Conservation (phyloP, 2,329 filamentous ascomycete genomes). For the Exophiala dermatitidis region DNA sequence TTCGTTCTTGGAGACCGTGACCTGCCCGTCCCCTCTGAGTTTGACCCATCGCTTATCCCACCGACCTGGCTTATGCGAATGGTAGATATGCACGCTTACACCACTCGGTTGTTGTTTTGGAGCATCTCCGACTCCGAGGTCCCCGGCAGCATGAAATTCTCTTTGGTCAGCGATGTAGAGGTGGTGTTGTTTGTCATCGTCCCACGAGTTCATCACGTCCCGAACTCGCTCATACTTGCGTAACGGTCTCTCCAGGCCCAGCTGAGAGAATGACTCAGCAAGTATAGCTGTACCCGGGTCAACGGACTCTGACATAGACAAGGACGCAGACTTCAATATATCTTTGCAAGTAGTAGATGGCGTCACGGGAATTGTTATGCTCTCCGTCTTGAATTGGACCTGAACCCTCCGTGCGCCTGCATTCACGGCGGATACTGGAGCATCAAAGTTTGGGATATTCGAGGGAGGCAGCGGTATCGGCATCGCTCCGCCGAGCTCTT, state of each 20-base stretch:
- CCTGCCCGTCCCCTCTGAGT: slow-evolving; percentile 65
- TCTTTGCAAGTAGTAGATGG: slow-evolving; percentile 68
- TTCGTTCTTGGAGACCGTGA: slow-evolving; percentile 64
- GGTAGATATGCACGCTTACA: slow-evolving; percentile 64
- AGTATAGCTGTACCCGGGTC: slow-evolving; percentile 61
- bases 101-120: slow-evolving; percentile 58
- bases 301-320: slow-evolving; percentile 57
- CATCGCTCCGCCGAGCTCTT: slow-evolving; percentile 3
- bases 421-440: slow-evolving; percentile 73
- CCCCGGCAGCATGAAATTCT: slow-evolving; percentile 29
- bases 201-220: slow-evolving; percentile 90
- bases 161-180: slow-evolving; percentile 58
- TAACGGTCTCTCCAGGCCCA: slow-evolving; percentile 74
- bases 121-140: slow-evolving; percentile 58
- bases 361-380: slow-evolving; percentile 63
- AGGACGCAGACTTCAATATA: slow-evolving; percentile 60
- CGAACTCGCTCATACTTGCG: slow-evolving; percentile 79
- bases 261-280: slow-evolving; percentile 65
- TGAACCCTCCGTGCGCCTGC: slow-evolving; percentile 66
- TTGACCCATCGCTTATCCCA: slow-evolving; percentile 83
- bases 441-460: slow-evolving; percentile 46
- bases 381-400: slow-evolving; percentile 64
- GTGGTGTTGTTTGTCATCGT: slow-evolving; percentile 67
- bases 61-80: slow-evolving; percentile 73
- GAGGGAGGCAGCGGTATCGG: slow-evolving; percentile 3